Evolutionary conservation across 2,329 filamentous ascomycete species (phyloP).

Genomic region (Trichoderma sp.): DNA sequence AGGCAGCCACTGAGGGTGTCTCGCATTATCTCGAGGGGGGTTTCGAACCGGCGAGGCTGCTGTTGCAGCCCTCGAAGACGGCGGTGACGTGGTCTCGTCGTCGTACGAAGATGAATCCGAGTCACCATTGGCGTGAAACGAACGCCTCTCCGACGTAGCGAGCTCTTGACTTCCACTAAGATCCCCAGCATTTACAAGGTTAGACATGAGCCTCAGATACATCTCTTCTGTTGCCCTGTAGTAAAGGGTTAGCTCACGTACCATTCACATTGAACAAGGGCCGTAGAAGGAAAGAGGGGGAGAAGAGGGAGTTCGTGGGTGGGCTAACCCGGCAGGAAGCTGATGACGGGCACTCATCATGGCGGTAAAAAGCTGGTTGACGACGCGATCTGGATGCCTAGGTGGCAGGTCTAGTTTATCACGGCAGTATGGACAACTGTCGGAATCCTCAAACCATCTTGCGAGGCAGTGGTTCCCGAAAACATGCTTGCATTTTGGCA

Average conservation of each 20-base stretch:
- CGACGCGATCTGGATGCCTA: conserved; percentile 23
- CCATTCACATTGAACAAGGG: background rate
- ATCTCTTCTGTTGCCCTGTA: conserved; percentile 24
- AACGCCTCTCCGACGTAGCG: conserved; percentile 27
- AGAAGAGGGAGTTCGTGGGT: background rate
- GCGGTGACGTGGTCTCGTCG: background rate
- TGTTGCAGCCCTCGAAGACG: background rate
- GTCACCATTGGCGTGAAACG: conserved; percentile 25
- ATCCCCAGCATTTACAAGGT: conserved; percentile 20
- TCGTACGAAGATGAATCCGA: background rate
- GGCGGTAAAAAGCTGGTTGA: conserved; percentile 31
- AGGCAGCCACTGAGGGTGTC: background rate
- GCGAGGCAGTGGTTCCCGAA: conserved; percentile 64
- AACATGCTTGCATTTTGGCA: conserved; percentile 61
- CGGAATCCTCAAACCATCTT: conserved; percentile 61
- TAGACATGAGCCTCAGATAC: conserved; percentile 21
- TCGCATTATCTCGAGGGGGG: background rate
- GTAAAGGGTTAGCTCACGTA: background rate
- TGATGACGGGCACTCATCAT: conserved; percentile 31
- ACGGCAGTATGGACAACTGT: conserved; percentile 63
- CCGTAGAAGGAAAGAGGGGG: too few relatives aligned
- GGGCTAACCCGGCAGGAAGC: conserved; percentile 24
- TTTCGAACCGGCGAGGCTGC: conserved; percentile 6
- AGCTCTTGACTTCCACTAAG: conserved; percentile 17
- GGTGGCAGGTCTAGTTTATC: conserved; percentile 56